Conservation (phyloP, 345 rosid species). For the Corchorus capsularis region DNA sequence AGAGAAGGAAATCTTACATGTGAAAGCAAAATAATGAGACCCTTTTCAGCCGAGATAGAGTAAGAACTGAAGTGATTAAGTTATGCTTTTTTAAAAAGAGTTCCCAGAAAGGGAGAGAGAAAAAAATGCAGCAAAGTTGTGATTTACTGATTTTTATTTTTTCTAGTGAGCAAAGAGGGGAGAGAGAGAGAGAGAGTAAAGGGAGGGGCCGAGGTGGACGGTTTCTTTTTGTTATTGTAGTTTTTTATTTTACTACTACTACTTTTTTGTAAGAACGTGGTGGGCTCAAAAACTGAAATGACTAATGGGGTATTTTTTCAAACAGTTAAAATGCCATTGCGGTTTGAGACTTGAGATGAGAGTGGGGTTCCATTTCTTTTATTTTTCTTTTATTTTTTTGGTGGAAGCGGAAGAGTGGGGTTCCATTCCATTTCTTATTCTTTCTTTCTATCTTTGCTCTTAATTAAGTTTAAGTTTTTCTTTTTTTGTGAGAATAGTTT, state of each 20-base stretch:
- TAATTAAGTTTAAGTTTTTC: too few species aligned
- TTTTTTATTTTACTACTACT: not conserved
- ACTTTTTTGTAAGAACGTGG: not conserved
- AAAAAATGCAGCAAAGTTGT: not conserved
- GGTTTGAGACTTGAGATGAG: too few species aligned
- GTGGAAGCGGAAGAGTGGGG: too few species aligned
- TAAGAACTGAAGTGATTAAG: not conserved
- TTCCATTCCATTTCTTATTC: too few species aligned
- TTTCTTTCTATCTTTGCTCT: too few species aligned
- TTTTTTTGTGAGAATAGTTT: too few species aligned
- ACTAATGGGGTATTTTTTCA: too few species aligned
- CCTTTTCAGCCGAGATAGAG: constrained; percentile 10
- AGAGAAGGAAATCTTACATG: constrained; percentile 15
- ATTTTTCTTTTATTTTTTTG: too few species aligned
- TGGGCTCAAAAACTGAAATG: not conserved
- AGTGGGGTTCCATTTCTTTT: too few species aligned
- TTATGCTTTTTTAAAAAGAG: constrained; percentile 3
- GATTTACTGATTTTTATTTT: not conserved
- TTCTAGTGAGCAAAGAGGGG: too few species aligned
- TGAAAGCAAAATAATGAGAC: constrained; percentile 19
- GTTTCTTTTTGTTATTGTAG: not conserved
- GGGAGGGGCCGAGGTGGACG: not conserved
- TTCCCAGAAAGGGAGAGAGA: not conserved
- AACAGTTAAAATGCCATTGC: too few species aligned
- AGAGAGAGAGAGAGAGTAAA: not conserved